phyloP scores from a whole-genome alignment of 1,284 basidiomycete genomes.

The Phellopilus nigrolimitatus region DNA sequence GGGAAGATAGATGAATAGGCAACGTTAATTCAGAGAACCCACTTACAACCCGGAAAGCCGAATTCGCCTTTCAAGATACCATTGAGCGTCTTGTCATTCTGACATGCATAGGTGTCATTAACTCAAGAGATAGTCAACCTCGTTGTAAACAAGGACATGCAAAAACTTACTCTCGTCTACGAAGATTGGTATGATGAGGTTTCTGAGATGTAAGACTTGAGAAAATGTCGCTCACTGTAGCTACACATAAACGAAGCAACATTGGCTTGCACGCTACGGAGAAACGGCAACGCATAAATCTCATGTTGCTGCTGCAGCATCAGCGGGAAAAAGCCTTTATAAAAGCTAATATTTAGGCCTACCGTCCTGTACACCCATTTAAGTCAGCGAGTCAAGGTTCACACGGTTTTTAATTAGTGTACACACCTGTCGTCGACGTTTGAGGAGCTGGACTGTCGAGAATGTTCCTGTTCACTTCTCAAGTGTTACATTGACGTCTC shows the following conservation, averaged over 20 bases:
- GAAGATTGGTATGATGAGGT: background rate
- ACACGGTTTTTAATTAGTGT: background rate
- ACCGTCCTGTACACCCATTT: conserved; percentile 11
- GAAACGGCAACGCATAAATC: conserved; percentile 41
- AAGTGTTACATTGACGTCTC: background rate
- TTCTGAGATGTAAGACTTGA: background rate
- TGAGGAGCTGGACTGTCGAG: conserved; percentile 34
- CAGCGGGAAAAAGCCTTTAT: background rate
- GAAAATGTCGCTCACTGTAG: conserved; percentile 42
- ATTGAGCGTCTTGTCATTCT: conserved; percentile 51
- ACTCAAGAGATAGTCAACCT: conserved; percentile 22
- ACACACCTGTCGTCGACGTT: conserved; percentile 53
- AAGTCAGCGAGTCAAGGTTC: too few species aligned
- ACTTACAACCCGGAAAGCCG: conserved; percentile 52
- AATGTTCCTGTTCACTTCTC: conserved; percentile 38
- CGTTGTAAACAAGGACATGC: background rate
- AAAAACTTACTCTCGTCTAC: conserved; percentile 21
- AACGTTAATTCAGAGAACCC: conserved; percentile 14
- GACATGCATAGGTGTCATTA: conserved; percentile 51
- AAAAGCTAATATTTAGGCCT: background rate
- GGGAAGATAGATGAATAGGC: background rate
- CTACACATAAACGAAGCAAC: conserved; percentile 72
- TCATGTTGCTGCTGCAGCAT: conserved; percentile 35
- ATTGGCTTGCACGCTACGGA: conserved; percentile 52
- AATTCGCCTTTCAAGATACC: conserved; percentile 55